A percentile compares a stretch with the other conserved stretches of the same genome.
Evolutionary conservation across 345 rosid species (phyloP).

Genomic region (Eucalyptus decipiens): DNA sequence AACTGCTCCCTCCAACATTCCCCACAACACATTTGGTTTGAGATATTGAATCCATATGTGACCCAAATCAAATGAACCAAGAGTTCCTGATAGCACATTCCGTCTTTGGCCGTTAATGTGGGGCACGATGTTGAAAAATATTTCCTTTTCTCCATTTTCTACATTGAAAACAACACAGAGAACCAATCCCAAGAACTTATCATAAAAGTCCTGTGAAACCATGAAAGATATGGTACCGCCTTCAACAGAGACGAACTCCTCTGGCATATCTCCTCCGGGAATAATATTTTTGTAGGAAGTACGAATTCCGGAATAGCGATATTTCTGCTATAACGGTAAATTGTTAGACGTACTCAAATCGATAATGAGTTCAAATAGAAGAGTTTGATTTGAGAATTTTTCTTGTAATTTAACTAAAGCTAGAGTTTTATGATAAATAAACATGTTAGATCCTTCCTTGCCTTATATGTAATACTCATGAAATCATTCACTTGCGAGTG

Average conservation of each 20-base stretch:
- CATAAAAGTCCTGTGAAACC: background rate
- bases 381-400: too few species aligned
- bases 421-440: too few species aligned
- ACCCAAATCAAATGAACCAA: background rate
- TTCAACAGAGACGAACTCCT: too few species aligned
- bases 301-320: fast-evolving
- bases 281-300: fast-evolving
- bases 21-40: background rate
- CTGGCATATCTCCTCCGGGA: background rate
- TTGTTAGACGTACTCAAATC: too few species aligned
- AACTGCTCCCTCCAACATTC: background rate
- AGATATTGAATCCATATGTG: background rate
- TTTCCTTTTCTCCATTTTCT: background rate
- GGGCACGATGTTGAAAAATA: background rate
- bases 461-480: background rate
- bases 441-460: background rate
- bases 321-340: too few species aligned
- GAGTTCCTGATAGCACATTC: background rate
- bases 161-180: background rate
- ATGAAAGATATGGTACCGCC: too few species aligned
- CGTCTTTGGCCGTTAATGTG: background rate
- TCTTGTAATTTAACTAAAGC: too few species aligned
- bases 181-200: background rate
- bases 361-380: too few species aligned
- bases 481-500: background rate